Percentiles rank a stretch among this genome's conserved stretches.
phyloP scores from a whole-genome alignment of 169 alveolate species.

The Eimeria acervulina region DNA sequence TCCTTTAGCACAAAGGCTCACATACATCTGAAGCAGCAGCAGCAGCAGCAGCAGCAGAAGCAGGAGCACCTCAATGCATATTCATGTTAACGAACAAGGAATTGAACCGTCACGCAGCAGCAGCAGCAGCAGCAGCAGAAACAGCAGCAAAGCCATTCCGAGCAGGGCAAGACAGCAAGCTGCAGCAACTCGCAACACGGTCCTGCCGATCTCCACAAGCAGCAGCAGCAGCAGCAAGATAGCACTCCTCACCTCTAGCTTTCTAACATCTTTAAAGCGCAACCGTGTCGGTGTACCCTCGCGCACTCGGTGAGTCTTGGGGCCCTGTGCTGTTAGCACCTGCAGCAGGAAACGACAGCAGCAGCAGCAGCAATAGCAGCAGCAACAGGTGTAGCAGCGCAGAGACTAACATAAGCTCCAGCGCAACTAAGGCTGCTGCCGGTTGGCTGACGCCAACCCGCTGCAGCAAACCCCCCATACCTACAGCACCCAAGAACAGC shows the following conservation, averaged over 20 bases:
- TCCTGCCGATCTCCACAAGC: neutral
- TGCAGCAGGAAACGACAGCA: neutral
- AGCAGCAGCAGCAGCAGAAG: conserved; percentile 22
- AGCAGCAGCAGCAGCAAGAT: neutral
- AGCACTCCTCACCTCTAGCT: conserved; percentile 29
- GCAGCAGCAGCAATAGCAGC: conserved; percentile 48
- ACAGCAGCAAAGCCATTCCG: neutral
- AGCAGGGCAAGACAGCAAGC: neutral
- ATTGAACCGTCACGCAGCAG: neutral
- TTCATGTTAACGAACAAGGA: neutral
- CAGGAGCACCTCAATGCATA: neutral
- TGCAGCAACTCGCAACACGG: neutral
- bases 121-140: conserved; percentile 42
- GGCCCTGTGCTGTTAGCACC: conserved; percentile 44
- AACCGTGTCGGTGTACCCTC: conserved; percentile 40
- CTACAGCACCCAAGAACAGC: neutral
- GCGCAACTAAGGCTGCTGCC: too few species aligned
- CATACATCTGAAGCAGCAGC: conserved; percentile 17
- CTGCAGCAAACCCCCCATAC: neutral
- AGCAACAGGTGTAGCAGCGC: neutral
- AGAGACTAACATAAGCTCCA: neutral
- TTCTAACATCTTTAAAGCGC: conserved; percentile 53
- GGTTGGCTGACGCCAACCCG: too few species aligned
- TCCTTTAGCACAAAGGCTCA: neutral
- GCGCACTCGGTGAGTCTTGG: conserved; percentile 1